phyloP scores from a whole-genome alignment of 192 early-diverging fungal genomes.

The Gonapodya prolifera region DNA sequence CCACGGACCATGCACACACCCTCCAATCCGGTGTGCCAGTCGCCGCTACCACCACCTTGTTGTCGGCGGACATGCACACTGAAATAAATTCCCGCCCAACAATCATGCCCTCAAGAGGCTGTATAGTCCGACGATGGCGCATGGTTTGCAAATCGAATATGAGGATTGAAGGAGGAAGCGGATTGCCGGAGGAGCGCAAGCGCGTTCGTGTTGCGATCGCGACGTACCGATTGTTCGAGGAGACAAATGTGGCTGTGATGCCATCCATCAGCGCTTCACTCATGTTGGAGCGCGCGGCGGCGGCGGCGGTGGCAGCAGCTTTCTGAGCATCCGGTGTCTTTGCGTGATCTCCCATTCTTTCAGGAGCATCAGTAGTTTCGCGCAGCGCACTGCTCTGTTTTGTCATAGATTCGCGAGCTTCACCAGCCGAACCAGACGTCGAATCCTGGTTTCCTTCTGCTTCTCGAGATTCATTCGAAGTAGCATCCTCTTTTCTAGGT shows the following conservation, averaged over 20 bases:
- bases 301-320: background rate
- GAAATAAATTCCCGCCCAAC: slow-evolving; percentile 32
- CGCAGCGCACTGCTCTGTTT: background rate
- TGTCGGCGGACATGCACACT: slow-evolving; percentile 39
- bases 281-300: background rate
- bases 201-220: slow-evolving; percentile 34
- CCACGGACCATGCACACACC: slow-evolving; percentile 33
- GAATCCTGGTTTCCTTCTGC: background rate
- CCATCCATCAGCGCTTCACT: slow-evolving; percentile 5
- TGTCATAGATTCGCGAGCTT: background rate
- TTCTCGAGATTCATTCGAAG: no score
- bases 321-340: background rate
- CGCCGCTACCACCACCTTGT: slow-evolving; percentile 40
- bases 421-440: background rate
- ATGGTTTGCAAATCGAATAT: slow-evolving; percentile 43
- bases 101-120: background rate
- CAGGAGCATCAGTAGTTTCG: background rate
- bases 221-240: slow-evolving; percentile 32
- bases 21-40: slow-evolving; percentile 42
- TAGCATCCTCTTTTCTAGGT: background rate
- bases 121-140: slow-evolving; percentile 4
- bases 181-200: slow-evolving; percentile 12
- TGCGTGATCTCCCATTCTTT: background rate
- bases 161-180: slow-evolving; percentile 15
- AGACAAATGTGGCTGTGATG: slow-evolving; percentile 33